Percentiles rank a stretch among this genome's conserved stretches.
These are phyloP conservation scores for Diplodia seriata DNA, from an alignment of 2,329 filamentous ascomycete species.

Conservation along the genomic window DNA sequence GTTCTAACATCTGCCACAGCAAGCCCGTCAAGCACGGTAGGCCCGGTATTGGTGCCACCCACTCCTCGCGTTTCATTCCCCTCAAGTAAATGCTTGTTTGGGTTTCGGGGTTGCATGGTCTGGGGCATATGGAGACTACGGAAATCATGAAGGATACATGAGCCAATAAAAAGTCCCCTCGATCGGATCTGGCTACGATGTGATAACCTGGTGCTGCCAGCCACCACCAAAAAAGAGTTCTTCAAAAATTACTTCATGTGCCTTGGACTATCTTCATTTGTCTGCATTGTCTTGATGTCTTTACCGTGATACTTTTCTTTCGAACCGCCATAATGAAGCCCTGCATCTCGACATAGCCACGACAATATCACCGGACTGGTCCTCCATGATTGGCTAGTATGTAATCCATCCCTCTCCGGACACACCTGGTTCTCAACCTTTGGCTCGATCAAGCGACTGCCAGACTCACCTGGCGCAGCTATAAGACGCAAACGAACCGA, in stretches of 20 bases:
- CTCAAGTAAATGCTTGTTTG: slow-evolving; percentile 77
- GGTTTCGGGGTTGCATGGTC: slow-evolving; percentile 49
- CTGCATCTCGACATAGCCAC: too few species aligned
- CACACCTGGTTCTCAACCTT: neutral
- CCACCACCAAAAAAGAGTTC: slow-evolving; percentile 15
- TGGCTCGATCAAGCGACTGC: neutral
- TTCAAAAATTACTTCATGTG: neutral
- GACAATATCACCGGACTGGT: too few species aligned
- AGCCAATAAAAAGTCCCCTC: slow-evolving; percentile 27
- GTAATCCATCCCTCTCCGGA: neutral
- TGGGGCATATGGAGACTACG: slow-evolving; percentile 47
- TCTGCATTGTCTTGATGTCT: too few species aligned
- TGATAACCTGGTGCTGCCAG: slow-evolving; percentile 27
- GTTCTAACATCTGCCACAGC: slow-evolving; percentile 69
- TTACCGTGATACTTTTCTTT: too few species aligned
- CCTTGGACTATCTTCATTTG: neutral
- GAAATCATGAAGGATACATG: slow-evolving; percentile 45
- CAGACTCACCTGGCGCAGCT: neutral
- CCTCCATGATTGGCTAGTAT: neutral
- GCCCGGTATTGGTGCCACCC: slow-evolving; percentile 99
- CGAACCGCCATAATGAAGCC: too few species aligned
- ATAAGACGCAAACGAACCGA: neutral
- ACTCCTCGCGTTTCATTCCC: slow-evolving; percentile 99
- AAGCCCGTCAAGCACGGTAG: slow-evolving; percentile 99
- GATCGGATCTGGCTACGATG: slow-evolving; percentile 24